phyloP scores from a whole-genome alignment of 2,329 filamentous ascomycete species.

The Periconia digitata region DNA sequence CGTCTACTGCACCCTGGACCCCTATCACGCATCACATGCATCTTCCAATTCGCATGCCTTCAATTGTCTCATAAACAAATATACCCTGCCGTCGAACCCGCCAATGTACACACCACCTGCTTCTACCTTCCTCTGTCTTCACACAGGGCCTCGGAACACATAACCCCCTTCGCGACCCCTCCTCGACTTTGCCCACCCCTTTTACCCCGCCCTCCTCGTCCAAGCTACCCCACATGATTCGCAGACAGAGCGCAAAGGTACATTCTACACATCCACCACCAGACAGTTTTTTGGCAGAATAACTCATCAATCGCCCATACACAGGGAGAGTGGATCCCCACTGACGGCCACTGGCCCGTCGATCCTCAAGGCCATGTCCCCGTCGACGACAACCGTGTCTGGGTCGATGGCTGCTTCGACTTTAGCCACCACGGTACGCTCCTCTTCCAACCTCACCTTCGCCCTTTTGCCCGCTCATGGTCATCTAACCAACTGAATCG shows the following conservation, averaged over 20 bases:
- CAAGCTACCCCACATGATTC: conserved; percentile 24
- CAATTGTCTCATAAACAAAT: no score
- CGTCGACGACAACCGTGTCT: conserved; percentile 73
- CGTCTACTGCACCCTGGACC: no score
- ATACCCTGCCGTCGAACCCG: no score
- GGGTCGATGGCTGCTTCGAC: conserved; percentile 99
- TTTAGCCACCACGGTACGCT: conserved; percentile 88
- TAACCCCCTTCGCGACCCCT: background rate
- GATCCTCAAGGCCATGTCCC: conserved; percentile 62
- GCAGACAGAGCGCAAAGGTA: conserved; percentile 42
- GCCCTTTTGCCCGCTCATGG: conserved; percentile 5
- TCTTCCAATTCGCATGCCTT: no score
- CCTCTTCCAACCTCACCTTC: background rate
- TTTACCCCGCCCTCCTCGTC: background rate
- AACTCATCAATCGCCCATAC: conserved; percentile 2
- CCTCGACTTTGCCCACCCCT: background rate
- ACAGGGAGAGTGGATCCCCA: conserved; percentile 50
- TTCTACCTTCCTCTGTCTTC: no score
- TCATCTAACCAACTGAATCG: background rate
- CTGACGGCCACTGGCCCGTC: conserved; percentile 62
- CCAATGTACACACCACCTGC: no score
- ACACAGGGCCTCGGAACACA: background rate
- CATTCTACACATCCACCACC: background rate
- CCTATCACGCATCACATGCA: no score
- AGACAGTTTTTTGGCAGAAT: background rate